Conservation (phyloP, 768 basidiomycete genomes). For the Boletus huronensis region DNA sequence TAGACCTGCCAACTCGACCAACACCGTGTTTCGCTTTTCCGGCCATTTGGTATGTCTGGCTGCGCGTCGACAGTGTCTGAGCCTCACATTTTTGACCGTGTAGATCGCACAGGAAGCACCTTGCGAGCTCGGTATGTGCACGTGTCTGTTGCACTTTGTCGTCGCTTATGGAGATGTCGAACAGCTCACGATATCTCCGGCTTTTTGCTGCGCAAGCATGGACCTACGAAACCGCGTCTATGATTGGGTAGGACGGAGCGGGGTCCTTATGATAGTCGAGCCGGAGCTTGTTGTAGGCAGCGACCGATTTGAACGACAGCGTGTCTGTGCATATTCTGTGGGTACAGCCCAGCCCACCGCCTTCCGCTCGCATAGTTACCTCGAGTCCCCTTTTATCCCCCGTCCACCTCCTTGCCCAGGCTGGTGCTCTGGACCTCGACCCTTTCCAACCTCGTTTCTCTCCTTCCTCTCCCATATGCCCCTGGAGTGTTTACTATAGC, state of each 20-base stretch:
- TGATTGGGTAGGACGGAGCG: neutral
- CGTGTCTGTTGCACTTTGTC: neutral
- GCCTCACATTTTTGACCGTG: neutral
- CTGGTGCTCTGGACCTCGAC: neutral
- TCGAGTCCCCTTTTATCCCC: neutral
- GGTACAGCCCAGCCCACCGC: slow-evolving; percentile 2
- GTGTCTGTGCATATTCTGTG: neutral
- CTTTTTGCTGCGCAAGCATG: slow-evolving; percentile 20
- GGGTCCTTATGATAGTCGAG: neutral
- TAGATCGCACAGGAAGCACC: slow-evolving; percentile 32
- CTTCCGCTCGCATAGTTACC: neutral
- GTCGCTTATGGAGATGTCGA: neutral
- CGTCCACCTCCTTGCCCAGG: slow-evolving; percentile 1
- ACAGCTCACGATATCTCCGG: slow-evolving; percentile 26
- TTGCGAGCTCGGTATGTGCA: slow-evolving; percentile 26
- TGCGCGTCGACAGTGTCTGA: neutral
- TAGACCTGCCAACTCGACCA: slow-evolving; percentile 28
- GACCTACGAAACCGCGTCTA: neutral
- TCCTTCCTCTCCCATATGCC: neutral
- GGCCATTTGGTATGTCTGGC: slow-evolving; percentile 28
- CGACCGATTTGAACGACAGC: no score
- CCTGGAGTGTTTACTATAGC: neutral
- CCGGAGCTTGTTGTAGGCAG: neutral
- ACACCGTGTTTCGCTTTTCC: slow-evolving; percentile 25
- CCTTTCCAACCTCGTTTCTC: slow-evolving; percentile 4